A percentile compares a stretch with the other conserved stretches of the same genome.
phyloP scores from a whole-genome alignment of 441 rosid genomes.

The Kokia cookei region DNA sequence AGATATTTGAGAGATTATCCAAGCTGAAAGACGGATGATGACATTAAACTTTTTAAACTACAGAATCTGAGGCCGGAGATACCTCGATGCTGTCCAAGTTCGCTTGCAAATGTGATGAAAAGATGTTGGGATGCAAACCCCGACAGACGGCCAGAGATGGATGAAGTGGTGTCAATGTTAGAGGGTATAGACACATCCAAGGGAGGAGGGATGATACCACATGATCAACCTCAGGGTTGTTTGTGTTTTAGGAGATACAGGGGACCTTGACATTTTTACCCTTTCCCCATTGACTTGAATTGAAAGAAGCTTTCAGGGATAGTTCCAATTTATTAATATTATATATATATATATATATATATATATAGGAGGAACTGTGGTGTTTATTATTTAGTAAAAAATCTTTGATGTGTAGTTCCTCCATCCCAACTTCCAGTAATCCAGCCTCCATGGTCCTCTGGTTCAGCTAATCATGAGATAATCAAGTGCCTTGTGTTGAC shows the following conservation, averaged over 20 bases:
- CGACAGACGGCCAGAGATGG: constrained; percentile 71
- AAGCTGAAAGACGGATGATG: constrained; percentile 2
- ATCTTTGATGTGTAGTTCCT: background rate
- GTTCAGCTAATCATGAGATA: background rate
- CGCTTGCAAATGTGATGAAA: constrained; percentile 65
- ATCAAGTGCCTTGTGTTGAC: background rate
- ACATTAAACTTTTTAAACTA: background rate
- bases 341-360: background rate
- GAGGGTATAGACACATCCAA: constrained; percentile 69
- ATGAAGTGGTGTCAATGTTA: constrained; percentile 54
- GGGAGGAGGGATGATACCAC: constrained; percentile 74
- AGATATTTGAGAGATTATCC: background rate
- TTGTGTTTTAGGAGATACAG: constrained; percentile 52
- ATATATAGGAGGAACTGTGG: constrained; percentile 12
- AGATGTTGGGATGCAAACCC: constrained; percentile 80
- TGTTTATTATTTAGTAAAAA: constrained; percentile 8
- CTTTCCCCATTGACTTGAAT: background rate
- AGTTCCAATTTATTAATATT: constrained; percentile 9
- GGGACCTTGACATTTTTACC: constrained; percentile 42
- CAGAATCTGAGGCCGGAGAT: constrained; percentile 77
- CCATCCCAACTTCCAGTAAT: background rate
- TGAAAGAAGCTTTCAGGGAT: background rate
- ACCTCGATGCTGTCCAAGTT: constrained; percentile 70
- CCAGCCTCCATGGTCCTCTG: background rate
- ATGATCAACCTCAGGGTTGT: constrained; percentile 59